These are phyloP conservation scores for Chytriomyces sp. DNA, from an alignment of 192 early-diverging fungal species.

Conservation along the genomic window DNA sequence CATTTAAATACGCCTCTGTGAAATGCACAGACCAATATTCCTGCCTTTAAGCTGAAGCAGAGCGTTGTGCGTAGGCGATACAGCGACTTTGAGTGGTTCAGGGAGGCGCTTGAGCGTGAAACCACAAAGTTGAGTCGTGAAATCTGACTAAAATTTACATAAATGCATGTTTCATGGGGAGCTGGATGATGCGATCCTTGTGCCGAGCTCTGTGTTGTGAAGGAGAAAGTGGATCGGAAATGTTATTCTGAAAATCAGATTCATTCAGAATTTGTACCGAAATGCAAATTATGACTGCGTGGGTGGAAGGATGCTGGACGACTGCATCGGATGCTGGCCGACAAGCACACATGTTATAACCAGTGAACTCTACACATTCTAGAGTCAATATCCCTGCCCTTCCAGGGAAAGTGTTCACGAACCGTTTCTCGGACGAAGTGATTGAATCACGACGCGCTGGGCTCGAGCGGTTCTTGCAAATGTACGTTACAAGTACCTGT, in stretches of 20 bases:
- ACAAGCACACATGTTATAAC: too few relatives aligned
- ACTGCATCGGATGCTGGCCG: too few relatives aligned
- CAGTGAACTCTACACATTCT: too few relatives aligned
- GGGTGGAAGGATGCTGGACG: too few relatives aligned
- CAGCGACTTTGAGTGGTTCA: conserved; percentile 99
- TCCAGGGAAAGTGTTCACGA: conserved; percentile 96
- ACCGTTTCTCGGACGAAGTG: conserved; percentile 94
- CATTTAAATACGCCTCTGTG: background rate
- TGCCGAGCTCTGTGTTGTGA: too few relatives aligned
- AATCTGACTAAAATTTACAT: too few relatives aligned
- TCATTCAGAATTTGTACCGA: too few relatives aligned
- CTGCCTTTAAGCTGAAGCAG: conserved; percentile 85
- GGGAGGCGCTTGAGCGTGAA: conserved; percentile 91
- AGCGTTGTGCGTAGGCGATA: conserved; percentile 89
- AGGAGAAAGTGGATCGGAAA: too few relatives aligned
- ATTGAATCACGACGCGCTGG: conserved; percentile 88
- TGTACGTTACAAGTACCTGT: conserved; percentile 55
- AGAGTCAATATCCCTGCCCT: conserved; percentile 94
- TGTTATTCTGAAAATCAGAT: background rate
- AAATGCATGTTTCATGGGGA: too few relatives aligned
- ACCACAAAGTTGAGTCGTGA: conserved; percentile 68
- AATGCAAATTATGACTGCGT: too few relatives aligned
- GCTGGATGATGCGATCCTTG: too few relatives aligned
- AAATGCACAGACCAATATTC: conserved; percentile 82
- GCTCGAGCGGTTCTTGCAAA: conserved; percentile 94